A percentile compares a stretch with the other conserved stretches of the same genome.
Conservation (phyloP, 208 protist genomes). For the Trypanosomatidae sp. region DNA sequence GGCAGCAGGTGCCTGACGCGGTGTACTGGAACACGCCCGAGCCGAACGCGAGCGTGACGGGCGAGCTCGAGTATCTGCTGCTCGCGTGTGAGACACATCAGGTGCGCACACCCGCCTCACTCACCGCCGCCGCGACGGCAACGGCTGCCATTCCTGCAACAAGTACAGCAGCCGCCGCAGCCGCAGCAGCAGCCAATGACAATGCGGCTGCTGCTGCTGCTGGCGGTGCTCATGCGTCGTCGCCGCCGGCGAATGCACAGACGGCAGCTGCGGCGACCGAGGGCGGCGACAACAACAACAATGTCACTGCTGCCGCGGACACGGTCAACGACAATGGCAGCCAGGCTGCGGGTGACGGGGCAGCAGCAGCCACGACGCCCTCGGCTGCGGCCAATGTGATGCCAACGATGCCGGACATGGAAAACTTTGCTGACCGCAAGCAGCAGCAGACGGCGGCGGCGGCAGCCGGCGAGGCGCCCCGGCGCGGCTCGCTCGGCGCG, state of each 20-base stretch:
- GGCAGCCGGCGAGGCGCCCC: slow-evolving; percentile 13
- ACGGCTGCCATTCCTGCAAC: too few species aligned
- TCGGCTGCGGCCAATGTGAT: too few species aligned
- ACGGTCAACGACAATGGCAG: too few species aligned
- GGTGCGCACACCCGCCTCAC: too few species aligned
- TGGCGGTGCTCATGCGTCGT: too few species aligned
- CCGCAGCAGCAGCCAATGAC: too few species aligned
- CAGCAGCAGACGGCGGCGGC: not conserved
- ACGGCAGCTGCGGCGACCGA: not conserved
- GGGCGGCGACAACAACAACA: not conserved
- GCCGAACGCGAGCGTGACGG: slow-evolving; percentile 68
- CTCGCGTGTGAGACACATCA: slow-evolving; percentile 83
- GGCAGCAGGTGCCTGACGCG: slow-evolving; percentile 54
- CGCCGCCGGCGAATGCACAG: not conserved
- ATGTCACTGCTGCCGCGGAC: too few species aligned
- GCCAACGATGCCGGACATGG: slow-evolving; percentile 70
- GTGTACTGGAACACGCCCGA: slow-evolving; percentile 86
- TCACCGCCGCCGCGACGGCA: not conserved
- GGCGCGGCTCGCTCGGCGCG: slow-evolving; percentile 26
- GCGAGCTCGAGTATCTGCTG: slow-evolving; percentile 79
- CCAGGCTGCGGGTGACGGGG: too few species aligned
- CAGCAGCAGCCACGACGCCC: too few species aligned
- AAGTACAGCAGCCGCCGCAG: too few species aligned
- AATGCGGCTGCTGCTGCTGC: too few species aligned
- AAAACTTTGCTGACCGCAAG: slow-evolving; percentile 63